Evolutionary conservation across 495 filamentous ascomycete species (phyloP), one percentile per base, ranked within the genome.

Genomic region (Penicillium odoratum): DNA sequence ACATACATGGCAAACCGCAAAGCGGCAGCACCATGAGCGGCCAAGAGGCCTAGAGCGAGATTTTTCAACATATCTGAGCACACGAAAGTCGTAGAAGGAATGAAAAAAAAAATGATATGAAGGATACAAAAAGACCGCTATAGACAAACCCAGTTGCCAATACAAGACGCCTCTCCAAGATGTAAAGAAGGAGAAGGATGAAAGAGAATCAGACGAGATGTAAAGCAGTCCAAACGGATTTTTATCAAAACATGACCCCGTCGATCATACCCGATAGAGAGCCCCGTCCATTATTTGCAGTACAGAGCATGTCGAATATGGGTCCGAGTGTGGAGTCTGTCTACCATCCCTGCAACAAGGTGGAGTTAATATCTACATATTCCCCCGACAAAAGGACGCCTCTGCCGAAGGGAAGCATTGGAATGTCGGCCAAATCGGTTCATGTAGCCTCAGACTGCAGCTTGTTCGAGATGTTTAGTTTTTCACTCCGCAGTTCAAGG

Each of bases 1-100:
- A 76, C 65, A 47, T 78, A 76, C 73, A 75, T 76, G 38, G 56
- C 69, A 46, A 78, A 74, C 31, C 68, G 66, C 15, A 68, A 33
- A 11, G 60, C 62, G 18, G 64, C 57, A 38, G 62, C 73, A 40
- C 57, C 63, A 40, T 74, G 70, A 45, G 63, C 58, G 63, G 69
- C 70, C 66, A 74, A 50, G 3, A 73, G 70, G 66, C 64, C 67
- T 40, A 74, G 55, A 16, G 65, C 58, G 53, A 69, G 48, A 3
- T 54, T 42, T 57, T 71, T 74, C 28, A 71, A 55, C 70, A 76
- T 74, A 31, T 36, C 51, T 26, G 18, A n/a, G 11, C 43, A 36
- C 36, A 15, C 26, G 21, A 31, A 3, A 8, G 31, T 26, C 54
- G 16, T 11, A 34, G 40, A 28, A 16, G 38, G 30, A 42, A 58